Percentiles rank a stretch among this genome's conserved stretches.
phyloP scores from a whole-genome alignment of 1,139 yeast genomes.

The Suhomyces taliae region DNA sequence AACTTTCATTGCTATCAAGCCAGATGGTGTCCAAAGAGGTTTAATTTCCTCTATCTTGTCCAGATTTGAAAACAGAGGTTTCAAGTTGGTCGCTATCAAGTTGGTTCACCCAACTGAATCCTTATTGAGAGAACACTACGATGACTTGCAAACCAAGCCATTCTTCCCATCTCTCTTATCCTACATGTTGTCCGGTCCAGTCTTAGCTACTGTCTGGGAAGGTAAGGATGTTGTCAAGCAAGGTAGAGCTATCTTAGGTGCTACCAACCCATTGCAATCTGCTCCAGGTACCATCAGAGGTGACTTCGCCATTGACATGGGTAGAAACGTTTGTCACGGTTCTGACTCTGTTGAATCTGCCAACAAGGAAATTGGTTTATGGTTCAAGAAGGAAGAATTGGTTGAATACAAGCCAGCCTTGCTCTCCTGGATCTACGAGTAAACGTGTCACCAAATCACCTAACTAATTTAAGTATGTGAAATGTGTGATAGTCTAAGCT shows the following conservation, averaged over 20 bases:
- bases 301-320: slow-evolving; percentile 93
- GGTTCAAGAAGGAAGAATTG: slow-evolving; percentile 99
- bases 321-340: slow-evolving; percentile 99
- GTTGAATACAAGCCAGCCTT: slow-evolving; percentile 86
- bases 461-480: no score
- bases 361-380: slow-evolving; percentile 89
- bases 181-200: slow-evolving; percentile 98
- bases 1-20: slow-evolving; percentile 98
- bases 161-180: slow-evolving; percentile 94
- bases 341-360: slow-evolving; percentile 99
- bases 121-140: slow-evolving; percentile 90
- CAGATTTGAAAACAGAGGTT: slow-evolving; percentile 97
- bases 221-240: slow-evolving; percentile 99
- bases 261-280: slow-evolving; percentile 96
- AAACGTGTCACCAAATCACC: slow-evolving; percentile 23
- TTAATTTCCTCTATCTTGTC: slow-evolving; percentile 84
- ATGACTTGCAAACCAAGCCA: slow-evolving; percentile 92
- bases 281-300: slow-evolving; percentile 99
- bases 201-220: slow-evolving; percentile 99
- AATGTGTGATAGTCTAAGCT: no score
- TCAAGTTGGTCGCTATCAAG: slow-evolving; percentile 95
- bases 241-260: slow-evolving; percentile 97
- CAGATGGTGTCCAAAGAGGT: slow-evolving; percentile 99
- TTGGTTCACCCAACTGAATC: slow-evolving; percentile 84
- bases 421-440: slow-evolving; percentile 93